These are phyloP conservation scores for Pulicaria dysenterica DNA, from an alignment of 129 eudicot species.

Conservation along the genomic window DNA sequence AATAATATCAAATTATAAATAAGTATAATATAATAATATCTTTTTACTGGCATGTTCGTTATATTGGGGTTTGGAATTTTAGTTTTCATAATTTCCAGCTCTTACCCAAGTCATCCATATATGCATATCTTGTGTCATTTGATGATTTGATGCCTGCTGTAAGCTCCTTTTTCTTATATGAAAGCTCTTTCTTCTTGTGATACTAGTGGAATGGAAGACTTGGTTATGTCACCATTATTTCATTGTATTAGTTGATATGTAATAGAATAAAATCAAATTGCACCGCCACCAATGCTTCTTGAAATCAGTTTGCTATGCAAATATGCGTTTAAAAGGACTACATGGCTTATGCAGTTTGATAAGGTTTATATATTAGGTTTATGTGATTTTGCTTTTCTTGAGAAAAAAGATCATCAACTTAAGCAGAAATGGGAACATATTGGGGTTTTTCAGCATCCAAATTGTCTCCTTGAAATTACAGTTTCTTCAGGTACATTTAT, in stretches of 20 bases:
- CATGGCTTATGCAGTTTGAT: no score
- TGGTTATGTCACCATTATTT: conserved; percentile 19
- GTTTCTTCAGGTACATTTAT: conserved; percentile 30
- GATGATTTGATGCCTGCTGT: conserved; percentile 8
- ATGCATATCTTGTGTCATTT: conserved; percentile 19
- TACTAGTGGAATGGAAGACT: conserved; percentile 3
- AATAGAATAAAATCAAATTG: no score
- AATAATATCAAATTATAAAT: no score
- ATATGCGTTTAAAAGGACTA: conserved; percentile 5
- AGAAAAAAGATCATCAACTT: background rate
- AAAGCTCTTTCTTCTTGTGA: conserved; percentile 16
- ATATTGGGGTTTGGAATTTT: no score
- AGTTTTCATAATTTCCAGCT: no score
- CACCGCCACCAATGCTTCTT: background rate
- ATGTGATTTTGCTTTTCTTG: conserved; percentile 16
- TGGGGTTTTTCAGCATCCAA: conserved; percentile 14
- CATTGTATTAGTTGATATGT: background rate
- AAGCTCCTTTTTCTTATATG: conserved; percentile 22
- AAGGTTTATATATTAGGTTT: background rate
- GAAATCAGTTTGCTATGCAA: background rate
- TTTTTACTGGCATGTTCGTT: no score
- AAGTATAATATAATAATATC: no score
- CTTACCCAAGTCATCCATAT: background rate
- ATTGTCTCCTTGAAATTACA: conserved; percentile 16
- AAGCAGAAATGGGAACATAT: conserved; percentile 1